Base-by-base conservation (phyloP, 176 grass and related monocot genomes). In the Carex parvula region DNA sequence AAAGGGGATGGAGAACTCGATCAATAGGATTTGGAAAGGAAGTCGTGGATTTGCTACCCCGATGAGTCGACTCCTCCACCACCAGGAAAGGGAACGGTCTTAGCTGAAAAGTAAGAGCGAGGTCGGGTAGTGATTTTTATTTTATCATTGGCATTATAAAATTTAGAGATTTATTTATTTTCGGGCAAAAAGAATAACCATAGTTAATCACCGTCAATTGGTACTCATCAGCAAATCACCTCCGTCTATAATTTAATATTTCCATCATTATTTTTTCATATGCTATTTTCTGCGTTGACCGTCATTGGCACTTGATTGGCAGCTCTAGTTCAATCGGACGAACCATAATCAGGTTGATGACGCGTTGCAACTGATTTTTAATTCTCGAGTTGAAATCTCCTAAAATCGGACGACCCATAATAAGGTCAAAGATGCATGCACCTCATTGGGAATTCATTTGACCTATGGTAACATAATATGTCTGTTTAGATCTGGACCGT, bases 11-110 rank as follows among this genome's bases (percentile, higher is more conserved):
- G 79, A 62, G 14, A 86, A 39, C 84, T 82, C 75, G 64, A 87
- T 54, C 83, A 24, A 88, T 84, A 71, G 32, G 84, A 88, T 88
- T 87, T 74, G 60, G 24, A 17, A 69, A 70, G 73, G 14, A 66
- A 14, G 6, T 14, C 59, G 84, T 33, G 15, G 5, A 64, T 30
- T 13, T 32, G 67, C 53, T 81, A 81, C 26, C n/a, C 69, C 37
- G 41, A 73, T 50, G 18, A 50, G 3, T 56, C 73, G 73, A 77
- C 50, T 50, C n/a, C n/a, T n/a, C 73, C 46, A 56, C 24, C 73
- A 56, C 52, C 57, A 78, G 70, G 33, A 68, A 35, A 60, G 55
- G 74, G 32, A 6, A 82, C 46, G 20, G 14, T 18, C 57, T 57
- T 57, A 52, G 60, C 58, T 41, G 22, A 33, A 6, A 30, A 32